These are phyloP conservation scores for Aspergillus texensis DNA, from an alignment of 2,329 filamentous ascomycete genomes.

Conservation along the genomic window DNA sequence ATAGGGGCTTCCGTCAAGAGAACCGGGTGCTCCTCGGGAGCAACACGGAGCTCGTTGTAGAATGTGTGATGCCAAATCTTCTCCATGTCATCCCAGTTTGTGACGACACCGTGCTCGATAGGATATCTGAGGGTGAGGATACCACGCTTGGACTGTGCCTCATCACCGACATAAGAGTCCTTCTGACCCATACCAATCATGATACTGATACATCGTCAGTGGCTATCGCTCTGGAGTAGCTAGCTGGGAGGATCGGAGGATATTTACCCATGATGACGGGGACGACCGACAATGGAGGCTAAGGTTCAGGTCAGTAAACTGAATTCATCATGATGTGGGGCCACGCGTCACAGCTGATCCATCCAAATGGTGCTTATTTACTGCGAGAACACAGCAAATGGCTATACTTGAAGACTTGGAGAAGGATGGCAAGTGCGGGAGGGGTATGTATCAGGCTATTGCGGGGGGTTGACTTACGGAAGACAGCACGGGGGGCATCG, in stretches of 20 bases:
- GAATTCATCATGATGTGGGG: background rate
- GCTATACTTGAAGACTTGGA: background rate
- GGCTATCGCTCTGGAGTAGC: background rate
- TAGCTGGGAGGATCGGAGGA: slow-evolving; percentile 13
- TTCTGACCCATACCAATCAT: slow-evolving; percentile 99
- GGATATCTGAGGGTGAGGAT: slow-evolving; percentile 99
- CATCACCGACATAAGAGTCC: slow-evolving; percentile 99
- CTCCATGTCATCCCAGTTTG: slow-evolving; percentile 99
- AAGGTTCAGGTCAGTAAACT: slow-evolving; percentile 30
- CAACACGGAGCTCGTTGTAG: slow-evolving; percentile 99
- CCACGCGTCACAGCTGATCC: background rate
- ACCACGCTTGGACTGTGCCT: slow-evolving; percentile 99
- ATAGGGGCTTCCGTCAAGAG: slow-evolving; percentile 98
- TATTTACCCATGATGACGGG: slow-evolving; percentile 98
- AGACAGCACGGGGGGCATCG: slow-evolving; percentile 99
- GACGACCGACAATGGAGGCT: slow-evolving; percentile 99
- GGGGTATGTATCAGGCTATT: slow-evolving; percentile 17
- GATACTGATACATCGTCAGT: slow-evolving; percentile 68
- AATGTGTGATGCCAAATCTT: slow-evolving; percentile 99
- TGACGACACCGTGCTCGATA: slow-evolving; percentile 99
- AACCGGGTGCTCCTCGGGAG: slow-evolving; percentile 99
- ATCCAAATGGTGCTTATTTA: background rate
- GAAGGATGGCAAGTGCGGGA: slow-evolving; percentile 13
- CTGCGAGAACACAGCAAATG: background rate
- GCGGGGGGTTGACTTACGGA: slow-evolving; percentile 77